phyloP scores from a whole-genome alignment of 768 basidiomycete genomes.

The Lyophyllum atratum region DNA sequence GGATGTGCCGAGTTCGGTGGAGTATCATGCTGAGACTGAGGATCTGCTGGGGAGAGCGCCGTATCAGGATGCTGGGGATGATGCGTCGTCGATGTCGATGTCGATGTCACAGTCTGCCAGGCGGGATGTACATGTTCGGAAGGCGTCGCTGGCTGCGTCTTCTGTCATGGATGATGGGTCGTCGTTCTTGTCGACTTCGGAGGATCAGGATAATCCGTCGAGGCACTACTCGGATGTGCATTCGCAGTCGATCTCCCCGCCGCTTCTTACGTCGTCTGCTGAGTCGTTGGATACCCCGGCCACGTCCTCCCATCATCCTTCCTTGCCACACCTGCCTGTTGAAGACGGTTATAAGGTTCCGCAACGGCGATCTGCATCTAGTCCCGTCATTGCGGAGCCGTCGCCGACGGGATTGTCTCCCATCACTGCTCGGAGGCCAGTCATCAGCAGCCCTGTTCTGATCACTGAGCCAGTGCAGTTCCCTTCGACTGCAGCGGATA shows the following conservation, averaged over 20 bases:
- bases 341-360: constrained; percentile 27
- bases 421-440: constrained; percentile 24
- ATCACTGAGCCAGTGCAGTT: constrained; percentile 45
- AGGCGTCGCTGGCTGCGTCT: constrained; percentile 14
- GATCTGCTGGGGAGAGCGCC: constrained; percentile 12
- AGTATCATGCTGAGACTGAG: constrained; percentile 39
- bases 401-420: constrained; percentile 20
- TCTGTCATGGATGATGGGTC: constrained; percentile 23
- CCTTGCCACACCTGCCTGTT: constrained; percentile 35
- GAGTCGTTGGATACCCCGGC: constrained; percentile 63
- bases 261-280: constrained; percentile 56
- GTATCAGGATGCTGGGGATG: background rate
- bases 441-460: constrained; percentile 32
- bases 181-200: constrained; percentile 33
- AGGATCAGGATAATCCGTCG: constrained; percentile 21
- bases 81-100: constrained; percentile 7
- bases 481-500: constrained; percentile 35
- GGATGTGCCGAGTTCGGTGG: constrained; percentile 31
- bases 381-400: constrained; percentile 31
- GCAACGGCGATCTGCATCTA: constrained; percentile 19
- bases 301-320: constrained; percentile 51
- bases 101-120: constrained; percentile 4
- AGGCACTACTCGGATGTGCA: constrained; percentile 15
- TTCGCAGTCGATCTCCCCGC: constrained; percentile 35
- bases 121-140: constrained; percentile 6